Evolutionary conservation across 805 yeast genomes (phyloP), one percentile per base, ranked within the genome.

Genomic region (Saturnispora ahearnii): DNA sequence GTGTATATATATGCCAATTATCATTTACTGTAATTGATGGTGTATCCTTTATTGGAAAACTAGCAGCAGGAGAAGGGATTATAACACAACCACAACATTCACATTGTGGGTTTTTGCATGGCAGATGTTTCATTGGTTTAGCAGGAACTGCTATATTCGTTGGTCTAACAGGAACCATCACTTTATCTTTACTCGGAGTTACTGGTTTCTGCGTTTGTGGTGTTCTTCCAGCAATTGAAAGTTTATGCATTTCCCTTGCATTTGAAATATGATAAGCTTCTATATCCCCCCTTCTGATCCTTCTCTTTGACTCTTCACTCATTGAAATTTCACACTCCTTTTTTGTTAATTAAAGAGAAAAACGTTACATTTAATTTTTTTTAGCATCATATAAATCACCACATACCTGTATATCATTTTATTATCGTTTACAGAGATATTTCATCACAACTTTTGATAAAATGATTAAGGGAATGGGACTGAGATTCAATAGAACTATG

Each of bases 51-150:
- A 81, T 57, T 0, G 93, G 95, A 50, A 73, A 67, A 6, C 79
- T 68, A 1, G 91, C 79, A 26, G 71, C 73, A 2, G 93, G 95
- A 0, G 87, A 74, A 0, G 95, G 93, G n/a, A 84, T 82, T 8
- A 84, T 82, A 34, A 84, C 86, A 3, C 75, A 67, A 0, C 90
- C 89, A 65, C 93, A 85, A 51, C 77, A 77, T 3, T 60, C 66
- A 60, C 91, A 84, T 57, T 58, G 63, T 15, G 66, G 70, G 38
- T 62, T 59, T 13, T 54, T 36, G 43, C 65, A 55, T 33, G 50
- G 21, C 3, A 56, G 54, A 18, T 51, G 37, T 49, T 49, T 60
- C 22, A 49, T 55, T 49, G 43, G 55, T 12, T 32, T 45, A 36
- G 58, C 61, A 42, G 58, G 64, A 3, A 56, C 59, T 22, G 33